Evolutionary conservation across 2,329 filamentous ascomycete genomes (phyloP).

Genomic region (Fusarium haematococcum): DNA sequence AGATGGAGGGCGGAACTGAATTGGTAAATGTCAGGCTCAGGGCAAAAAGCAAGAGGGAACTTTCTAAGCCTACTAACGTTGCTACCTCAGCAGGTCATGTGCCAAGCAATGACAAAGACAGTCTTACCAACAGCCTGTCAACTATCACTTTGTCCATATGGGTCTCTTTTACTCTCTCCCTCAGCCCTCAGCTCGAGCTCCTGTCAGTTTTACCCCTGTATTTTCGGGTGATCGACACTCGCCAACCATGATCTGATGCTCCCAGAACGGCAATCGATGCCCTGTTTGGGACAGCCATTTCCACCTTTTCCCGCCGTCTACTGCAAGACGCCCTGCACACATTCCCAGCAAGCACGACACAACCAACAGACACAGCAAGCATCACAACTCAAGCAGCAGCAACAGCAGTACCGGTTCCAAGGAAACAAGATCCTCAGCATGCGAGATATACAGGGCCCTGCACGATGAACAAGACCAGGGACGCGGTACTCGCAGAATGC

Average conservation of each 20-base stretch:
- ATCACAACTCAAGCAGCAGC: neutral
- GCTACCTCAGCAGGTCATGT: neutral
- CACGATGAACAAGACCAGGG: neutral
- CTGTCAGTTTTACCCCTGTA: neutral
- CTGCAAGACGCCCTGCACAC: neutral
- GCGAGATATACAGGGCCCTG: neutral
- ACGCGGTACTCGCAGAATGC: neutral
- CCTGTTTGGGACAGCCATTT: neutral
- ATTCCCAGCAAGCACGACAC: neutral
- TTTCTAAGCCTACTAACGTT: neutral
- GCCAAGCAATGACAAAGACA: neutral
- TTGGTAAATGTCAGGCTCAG: neutral
- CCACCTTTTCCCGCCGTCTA: neutral
- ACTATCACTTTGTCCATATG: neutral
- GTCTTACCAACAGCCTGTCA: neutral
- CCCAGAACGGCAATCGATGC: neutral
- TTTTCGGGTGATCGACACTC: constrained; percentile 10
- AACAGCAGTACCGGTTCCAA: neutral
- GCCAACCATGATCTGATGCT: constrained; percentile 7
- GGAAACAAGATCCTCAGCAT: neutral
- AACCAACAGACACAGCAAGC: neutral
- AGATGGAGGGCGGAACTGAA: neutral
- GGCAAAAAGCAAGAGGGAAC: neutral
- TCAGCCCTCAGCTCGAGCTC: neutral
- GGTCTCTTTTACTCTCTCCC: neutral